Evolutionary conservation across 306 rosid species (phyloP).

Genomic region (Cicer yamashitae): DNA sequence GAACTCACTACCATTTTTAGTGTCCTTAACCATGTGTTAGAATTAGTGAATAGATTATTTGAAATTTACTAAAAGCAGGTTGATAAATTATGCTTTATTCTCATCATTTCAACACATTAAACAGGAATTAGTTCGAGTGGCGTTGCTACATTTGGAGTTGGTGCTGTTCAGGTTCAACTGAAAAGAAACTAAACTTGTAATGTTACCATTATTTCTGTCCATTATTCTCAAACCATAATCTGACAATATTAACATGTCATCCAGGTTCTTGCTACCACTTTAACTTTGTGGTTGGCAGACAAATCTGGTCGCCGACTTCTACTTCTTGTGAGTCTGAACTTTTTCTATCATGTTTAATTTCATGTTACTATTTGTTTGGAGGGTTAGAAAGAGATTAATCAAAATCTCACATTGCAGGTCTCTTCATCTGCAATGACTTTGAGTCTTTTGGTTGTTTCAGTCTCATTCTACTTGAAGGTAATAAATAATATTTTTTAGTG

Average conservation of each 20-base stretch:
- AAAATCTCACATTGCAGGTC: conserved; percentile 61
- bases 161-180: conserved; percentile 84
- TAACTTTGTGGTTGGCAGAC: conserved; percentile 88
- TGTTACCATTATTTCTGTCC: conserved; percentile 19
- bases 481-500: conserved; percentile 22
- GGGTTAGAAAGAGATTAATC: conserved; percentile 20
- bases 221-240: conserved; percentile 42
- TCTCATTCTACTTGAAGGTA: conserved; percentile 82
- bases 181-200: conserved; percentile 53
- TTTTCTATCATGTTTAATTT: conserved; percentile 30
- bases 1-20: too few relatives aligned
- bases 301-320: conserved; percentile 88
- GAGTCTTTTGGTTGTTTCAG: conserved; percentile 76
- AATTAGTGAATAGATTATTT: too few relatives aligned
- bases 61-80: too few relatives aligned
- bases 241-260: conserved; percentile 47
- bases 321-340: conserved; percentile 75
- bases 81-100: background rate
- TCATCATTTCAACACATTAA: conserved; percentile 41
- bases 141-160: conserved; percentile 83
- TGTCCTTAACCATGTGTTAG: too few relatives aligned
- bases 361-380: conserved; percentile 34
- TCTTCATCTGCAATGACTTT: conserved; percentile 80
- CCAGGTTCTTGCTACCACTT: conserved; percentile 80
- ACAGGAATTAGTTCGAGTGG: conserved; percentile 78